These are phyloP conservation scores for Scheffersomyces ergatensis DNA, from an alignment of 805 yeast species.

Conservation along the genomic window DNA sequence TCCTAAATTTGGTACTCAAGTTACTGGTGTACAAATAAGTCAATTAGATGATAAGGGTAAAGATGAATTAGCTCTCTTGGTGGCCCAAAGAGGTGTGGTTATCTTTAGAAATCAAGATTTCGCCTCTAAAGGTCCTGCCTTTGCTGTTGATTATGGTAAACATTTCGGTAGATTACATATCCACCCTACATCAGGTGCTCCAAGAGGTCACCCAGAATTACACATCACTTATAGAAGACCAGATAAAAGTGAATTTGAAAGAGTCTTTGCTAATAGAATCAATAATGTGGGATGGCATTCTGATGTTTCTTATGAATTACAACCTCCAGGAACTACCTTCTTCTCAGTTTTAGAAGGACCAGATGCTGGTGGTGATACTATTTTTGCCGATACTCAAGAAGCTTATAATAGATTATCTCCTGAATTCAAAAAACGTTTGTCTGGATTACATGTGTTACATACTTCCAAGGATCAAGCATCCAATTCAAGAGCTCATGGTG, in stretches of 20 bases:
- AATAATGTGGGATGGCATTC: conserved; percentile 60
- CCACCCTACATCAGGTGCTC: conserved; percentile 76
- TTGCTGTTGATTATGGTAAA: conserved; percentile 51
- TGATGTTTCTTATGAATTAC: conserved; percentile 71
- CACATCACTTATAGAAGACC: conserved; percentile 60
- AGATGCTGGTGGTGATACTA: conserved; percentile 74
- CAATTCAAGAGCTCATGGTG: conserved; percentile 53
- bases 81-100: conserved; percentile 70
- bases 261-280: conserved; percentile 31
- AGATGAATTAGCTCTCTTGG: conserved; percentile 66
- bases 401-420: conserved; percentile 74
- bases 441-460: conserved; percentile 66
- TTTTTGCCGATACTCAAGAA: conserved; percentile 68
- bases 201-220: conserved; percentile 59
- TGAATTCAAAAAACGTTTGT: conserved; percentile 53
- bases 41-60: conserved; percentile 51
- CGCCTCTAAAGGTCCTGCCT: conserved; percentile 47
- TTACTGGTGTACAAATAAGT: conserved; percentile 59
- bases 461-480: conserved; percentile 69
- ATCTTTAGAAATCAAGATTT: conserved; percentile 68
- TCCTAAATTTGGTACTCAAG: conserved; percentile 70
- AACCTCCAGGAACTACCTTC: conserved; percentile 70
- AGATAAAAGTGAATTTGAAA: conserved; percentile 33
- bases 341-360: conserved; percentile 59
- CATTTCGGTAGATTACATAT: conserved; percentile 71